These are phyloP conservation scores for Neolecta irregularis DNA, from an alignment of 1,139 yeast species.

Conservation along the genomic window DNA sequence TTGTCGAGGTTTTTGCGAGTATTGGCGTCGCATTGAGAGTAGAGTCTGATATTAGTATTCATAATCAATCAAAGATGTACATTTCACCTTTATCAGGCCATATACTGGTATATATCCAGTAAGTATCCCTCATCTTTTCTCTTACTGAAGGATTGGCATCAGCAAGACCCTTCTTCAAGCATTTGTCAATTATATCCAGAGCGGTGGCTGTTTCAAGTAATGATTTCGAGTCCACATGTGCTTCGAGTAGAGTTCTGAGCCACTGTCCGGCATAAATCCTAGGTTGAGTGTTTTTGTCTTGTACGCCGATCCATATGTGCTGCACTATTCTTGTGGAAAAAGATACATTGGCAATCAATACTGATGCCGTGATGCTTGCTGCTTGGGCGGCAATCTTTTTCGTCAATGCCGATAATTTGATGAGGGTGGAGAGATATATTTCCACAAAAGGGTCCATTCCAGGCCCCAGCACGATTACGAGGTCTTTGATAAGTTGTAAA, in stretches of 20 bases:
- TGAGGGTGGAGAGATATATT: conserved; percentile 38
- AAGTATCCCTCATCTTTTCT: conserved; percentile 56
- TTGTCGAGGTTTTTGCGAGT: conserved; percentile 42
- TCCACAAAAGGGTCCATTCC: conserved; percentile 52
- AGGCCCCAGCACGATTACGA: conserved; percentile 35
- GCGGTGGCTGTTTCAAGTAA: conserved; percentile 25
- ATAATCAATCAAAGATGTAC: conserved; percentile 21
- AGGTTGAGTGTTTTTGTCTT: conserved; percentile 58
- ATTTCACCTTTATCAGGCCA: conserved; percentile 32
- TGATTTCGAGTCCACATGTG: conserved; percentile 32
- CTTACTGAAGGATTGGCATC: conserved; percentile 78
- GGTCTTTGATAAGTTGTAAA: conserved; percentile 65
- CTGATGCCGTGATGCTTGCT: conserved; percentile 53
- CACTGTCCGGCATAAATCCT: conserved; percentile 56
- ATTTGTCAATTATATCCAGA: conserved; percentile 36
- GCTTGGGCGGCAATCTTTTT: conserved; percentile 65
- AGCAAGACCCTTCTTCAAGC: conserved; percentile 44
- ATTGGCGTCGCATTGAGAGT: conserved; percentile 27
- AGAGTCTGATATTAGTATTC: conserved; percentile 15
- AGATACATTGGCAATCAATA: conserved; percentile 42
- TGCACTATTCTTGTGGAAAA: conserved; percentile 40
- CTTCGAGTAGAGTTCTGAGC: conserved; percentile 41
- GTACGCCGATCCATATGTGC: conserved; percentile 37
- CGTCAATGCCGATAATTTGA: conserved; percentile 55
- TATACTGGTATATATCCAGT: conserved; percentile 47